A percentile compares a stretch with the other conserved stretches of the same genome.
These are phyloP conservation scores for Fraxinus ornus DNA, from an alignment of 305 asterid species.

Conservation along the genomic window DNA sequence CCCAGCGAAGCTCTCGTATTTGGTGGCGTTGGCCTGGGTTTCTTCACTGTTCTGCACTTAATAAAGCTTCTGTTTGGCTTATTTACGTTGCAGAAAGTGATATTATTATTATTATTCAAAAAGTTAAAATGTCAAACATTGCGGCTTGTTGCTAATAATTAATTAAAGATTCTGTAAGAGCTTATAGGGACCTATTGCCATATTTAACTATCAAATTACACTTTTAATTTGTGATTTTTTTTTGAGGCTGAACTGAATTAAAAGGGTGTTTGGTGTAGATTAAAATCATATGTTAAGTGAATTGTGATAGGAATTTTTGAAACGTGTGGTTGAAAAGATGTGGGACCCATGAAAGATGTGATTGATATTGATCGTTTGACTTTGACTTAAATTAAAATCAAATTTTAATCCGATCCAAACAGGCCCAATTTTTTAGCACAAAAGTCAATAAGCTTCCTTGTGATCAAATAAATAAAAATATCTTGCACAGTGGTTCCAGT, in stretches of 20 bases:
- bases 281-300: too few relatives aligned
- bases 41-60: not conserved
- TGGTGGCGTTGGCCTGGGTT: not conserved
- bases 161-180: too few relatives aligned
- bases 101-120: not conserved
- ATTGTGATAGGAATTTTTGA: too few relatives aligned
- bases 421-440: not conserved
- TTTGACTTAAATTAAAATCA: too few relatives aligned
- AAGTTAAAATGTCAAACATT: too few relatives aligned
- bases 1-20: not conserved
- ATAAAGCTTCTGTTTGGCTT: not conserved
- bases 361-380: too few relatives aligned
- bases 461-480: not conserved
- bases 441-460: not conserved
- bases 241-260: not conserved
- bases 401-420: too few relatives aligned
- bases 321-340: too few relatives aligned
- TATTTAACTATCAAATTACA: not conserved
- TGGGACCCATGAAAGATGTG: too few relatives aligned
- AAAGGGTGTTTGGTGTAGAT: not conserved
- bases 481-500: constrained; percentile 23
- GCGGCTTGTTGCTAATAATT: too few relatives aligned
- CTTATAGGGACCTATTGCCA: too few relatives aligned
- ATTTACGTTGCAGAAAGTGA: not conserved
- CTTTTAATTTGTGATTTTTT: not conserved